These are phyloP conservation scores for Lactifluus hygrophoroides DNA, from an alignment of 768 basidiomycete genomes.

Conservation along the genomic window DNA sequence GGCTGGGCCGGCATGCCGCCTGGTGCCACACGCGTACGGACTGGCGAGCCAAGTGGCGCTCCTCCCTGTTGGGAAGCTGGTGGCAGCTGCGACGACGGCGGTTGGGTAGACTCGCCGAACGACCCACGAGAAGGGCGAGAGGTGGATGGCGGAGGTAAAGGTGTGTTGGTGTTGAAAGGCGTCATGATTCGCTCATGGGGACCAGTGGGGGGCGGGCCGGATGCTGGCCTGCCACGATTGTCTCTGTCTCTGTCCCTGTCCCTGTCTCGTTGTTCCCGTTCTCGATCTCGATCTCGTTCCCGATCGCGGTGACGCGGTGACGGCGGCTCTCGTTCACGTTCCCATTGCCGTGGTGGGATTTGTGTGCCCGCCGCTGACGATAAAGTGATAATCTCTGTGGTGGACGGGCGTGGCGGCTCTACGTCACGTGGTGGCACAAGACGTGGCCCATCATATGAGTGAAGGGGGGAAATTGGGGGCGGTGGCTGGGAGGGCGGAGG, in stretches of 20 bases:
- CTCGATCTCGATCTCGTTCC: conserved; percentile 17
- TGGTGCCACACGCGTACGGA: conserved; percentile 1
- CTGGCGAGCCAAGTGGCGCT: conserved; percentile 11
- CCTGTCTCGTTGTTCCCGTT: conserved; percentile 18
- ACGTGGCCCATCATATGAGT: conserved; percentile 13
- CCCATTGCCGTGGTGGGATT: conserved; percentile 13
- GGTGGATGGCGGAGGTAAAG: neutral
- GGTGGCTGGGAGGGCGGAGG: conserved; percentile 14
- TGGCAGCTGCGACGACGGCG: neutral
- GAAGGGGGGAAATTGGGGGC: conserved; percentile 20
- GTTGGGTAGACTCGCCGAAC: conserved; percentile 6
- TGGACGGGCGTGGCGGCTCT: conserved; percentile 9
- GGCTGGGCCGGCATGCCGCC: neutral
- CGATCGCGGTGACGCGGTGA: conserved; percentile 14
- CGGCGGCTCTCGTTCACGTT: conserved; percentile 18
- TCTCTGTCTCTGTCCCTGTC: neutral
- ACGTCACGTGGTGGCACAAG: conserved; percentile 9
- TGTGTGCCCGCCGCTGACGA: neutral
- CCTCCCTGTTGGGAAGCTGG: neutral
- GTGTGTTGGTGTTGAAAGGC: conserved; percentile 20
- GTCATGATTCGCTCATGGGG: conserved; percentile 27
- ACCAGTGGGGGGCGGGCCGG: conserved; percentile 22
- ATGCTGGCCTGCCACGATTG: conserved; percentile 16
- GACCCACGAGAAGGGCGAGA: conserved; percentile 14
- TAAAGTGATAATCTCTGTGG: conserved; percentile 16